Conservation (phyloP, 202 grass and related monocot genomes). For the Setaria viridis region DNA sequence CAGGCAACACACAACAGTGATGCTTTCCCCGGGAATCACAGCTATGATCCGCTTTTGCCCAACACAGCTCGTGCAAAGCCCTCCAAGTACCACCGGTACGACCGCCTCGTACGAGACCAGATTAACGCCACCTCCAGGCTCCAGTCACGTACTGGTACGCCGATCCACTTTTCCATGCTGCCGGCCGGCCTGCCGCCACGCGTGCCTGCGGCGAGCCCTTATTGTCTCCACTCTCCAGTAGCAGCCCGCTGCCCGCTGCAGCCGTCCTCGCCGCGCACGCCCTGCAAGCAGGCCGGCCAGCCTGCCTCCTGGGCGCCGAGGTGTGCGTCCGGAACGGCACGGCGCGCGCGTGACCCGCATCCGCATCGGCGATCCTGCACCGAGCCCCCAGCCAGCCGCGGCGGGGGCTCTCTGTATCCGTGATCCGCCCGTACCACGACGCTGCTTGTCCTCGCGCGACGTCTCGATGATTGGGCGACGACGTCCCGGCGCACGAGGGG, state of each 20-base stretch:
- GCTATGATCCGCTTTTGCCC: neutral
- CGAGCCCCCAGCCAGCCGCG: no score
- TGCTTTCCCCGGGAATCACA: neutral
- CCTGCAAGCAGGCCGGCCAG: no score
- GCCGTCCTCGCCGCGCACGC: neutral
- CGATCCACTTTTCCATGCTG: neutral
- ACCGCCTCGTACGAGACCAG: neutral
- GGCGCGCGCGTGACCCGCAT: slow-evolving; percentile 1
- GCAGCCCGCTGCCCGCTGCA: no score
- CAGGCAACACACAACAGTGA: neutral
- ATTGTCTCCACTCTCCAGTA: no score
- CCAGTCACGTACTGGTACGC: neutral
- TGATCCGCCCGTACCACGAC: slow-evolving; percentile 1
- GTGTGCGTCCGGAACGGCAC: neutral
- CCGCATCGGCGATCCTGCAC: neutral
- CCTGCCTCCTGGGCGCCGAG: neutral
- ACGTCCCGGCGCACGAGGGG: neutral
- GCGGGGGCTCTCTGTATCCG: neutral
- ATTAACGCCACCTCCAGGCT: neutral
- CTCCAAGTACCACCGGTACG: neutral
- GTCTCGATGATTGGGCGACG: neutral
- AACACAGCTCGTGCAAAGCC: neutral
- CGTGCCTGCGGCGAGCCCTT: slow-evolving; percentile 5
- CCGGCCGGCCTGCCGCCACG: neutral
- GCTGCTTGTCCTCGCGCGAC: neutral